Evolutionary conservation across 495 filamentous ascomycete species (phyloP), one percentile per base, ranked within the genome.

Genomic region (Apiosordaria backusii): DNA sequence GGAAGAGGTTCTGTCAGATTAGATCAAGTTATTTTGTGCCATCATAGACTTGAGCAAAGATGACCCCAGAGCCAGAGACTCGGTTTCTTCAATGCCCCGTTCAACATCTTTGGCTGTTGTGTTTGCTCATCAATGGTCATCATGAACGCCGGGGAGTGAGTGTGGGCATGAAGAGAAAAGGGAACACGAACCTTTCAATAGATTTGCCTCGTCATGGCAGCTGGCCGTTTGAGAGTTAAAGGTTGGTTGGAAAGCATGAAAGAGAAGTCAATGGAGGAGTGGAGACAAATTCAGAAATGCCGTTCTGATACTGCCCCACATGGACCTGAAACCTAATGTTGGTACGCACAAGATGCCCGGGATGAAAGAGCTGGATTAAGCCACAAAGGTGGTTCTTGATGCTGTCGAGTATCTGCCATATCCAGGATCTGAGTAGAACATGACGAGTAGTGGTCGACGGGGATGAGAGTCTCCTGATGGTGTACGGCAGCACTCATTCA

Each of bases 11-110:
- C 60, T 75, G 72, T 83, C 82, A 82, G 81, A 83, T 83, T 83
- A 83, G 81, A 83, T 83, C 81, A 83, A 83, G 82, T 79, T 77
- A 81, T 68, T 75, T 67, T 67, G 60, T 70, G 64, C 77, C 78
- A 77, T 80, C 77, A 81, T 74, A 22, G 82, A 79, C 76, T 72
- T 72, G 77, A 78, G 69, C 76, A 79, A 67, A 76, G 80, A 79
- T 84, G 83, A 77, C 79, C 79, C 81, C 81, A 75, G 71, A 77
- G 76, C 25, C 50, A 55, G 35, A 26, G 63, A 57, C 75, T 76
- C 79, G 81, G 81, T 74, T 83, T 82, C 80, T 75, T 74, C 72
- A 55, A 71, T 52, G 63, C 70, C 50, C 59, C 67, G 68, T 75
- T 78, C 71, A 69, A 60, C 52, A 77, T 80, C 80, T 82, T 72